phyloP scores from a whole-genome alignment of 345 rosid species.

The Trapa bicornis region DNA sequence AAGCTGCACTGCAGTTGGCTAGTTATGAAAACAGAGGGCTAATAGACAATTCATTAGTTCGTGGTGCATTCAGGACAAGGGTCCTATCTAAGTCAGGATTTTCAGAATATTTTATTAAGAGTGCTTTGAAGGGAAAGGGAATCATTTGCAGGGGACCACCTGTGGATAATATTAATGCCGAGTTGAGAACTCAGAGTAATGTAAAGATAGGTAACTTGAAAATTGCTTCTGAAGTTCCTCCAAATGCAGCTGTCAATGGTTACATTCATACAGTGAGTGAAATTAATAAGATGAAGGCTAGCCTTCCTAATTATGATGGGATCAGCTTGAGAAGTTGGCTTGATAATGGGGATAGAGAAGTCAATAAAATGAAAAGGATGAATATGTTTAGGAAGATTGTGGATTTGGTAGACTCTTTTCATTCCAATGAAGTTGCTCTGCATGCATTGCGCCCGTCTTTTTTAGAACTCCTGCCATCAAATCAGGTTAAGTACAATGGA shows the following conservation, averaged over 20 bases:
- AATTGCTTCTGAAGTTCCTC: conserved; percentile 26
- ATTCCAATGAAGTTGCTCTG: conserved; percentile 58
- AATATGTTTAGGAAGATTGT: conserved; percentile 69
- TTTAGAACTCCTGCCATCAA: conserved; percentile 45
- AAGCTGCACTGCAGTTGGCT: conserved; percentile 19
- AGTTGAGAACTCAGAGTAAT: conserved; percentile 26
- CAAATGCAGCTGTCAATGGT: conserved; percentile 16
- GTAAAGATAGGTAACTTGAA: conserved; percentile 26
- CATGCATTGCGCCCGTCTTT: conserved; percentile 47
- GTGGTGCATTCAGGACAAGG: conserved; percentile 59
- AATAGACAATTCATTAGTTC: conserved; percentile 21
- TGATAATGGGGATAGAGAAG: conserved; percentile 30
- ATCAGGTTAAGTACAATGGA: conserved; percentile 56
- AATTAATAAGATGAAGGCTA: conserved; percentile 16
- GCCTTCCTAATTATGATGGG: conserved; percentile 37
- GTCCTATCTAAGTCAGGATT: conserved; percentile 79
- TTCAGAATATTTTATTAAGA: conserved; percentile 71
- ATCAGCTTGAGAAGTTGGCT: conserved; percentile 71
- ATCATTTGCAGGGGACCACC: conserved; percentile 42
- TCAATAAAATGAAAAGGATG: conserved; percentile 49
- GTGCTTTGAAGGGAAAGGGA: conserved; percentile 72
- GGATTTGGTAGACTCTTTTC: conserved; percentile 52
- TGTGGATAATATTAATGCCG: conserved; percentile 18
- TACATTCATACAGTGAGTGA: conserved; percentile 26
- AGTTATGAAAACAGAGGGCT: conserved; percentile 25